A percentile compares a stretch with the other conserved stretches of the same genome.
phyloP scores from a whole-genome alignment of 148 eudicot genomes.

The Arctostaphylos glauca region DNA sequence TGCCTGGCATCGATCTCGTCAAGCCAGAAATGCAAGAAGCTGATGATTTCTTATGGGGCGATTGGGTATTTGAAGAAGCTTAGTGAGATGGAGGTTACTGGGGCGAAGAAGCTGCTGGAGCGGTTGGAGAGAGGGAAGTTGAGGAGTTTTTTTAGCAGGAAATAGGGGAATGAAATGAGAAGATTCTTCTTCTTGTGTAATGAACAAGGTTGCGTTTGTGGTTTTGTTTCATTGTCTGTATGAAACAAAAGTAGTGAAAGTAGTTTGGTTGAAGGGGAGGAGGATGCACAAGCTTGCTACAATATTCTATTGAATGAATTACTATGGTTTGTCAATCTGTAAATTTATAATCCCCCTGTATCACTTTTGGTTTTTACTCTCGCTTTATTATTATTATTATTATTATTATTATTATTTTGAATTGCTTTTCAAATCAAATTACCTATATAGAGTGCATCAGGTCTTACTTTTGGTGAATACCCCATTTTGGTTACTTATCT shows the following conservation, averaged over 20 bases:
- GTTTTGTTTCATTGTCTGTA: slow-evolving; percentile 51
- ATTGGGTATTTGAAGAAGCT: slow-evolving; percentile 93
- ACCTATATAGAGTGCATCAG: no score
- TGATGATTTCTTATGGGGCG: slow-evolving; percentile 92
- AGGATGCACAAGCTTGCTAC: slow-evolving; percentile 6
- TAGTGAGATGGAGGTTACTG: slow-evolving; percentile 72
- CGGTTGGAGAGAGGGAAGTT: slow-evolving; percentile 73
- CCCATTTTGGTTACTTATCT: no score
- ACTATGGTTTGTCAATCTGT: background rate
- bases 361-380: background rate
- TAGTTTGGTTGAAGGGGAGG: slow-evolving; percentile 7
- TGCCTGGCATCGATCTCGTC: slow-evolving; percentile 59
- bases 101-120: slow-evolving; percentile 83
- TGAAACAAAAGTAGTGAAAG: slow-evolving; percentile 35
- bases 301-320: background rate
- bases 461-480: no score
- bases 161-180: slow-evolving; percentile 28
- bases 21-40: slow-evolving; percentile 79
- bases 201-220: background rate
- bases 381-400: background rate
- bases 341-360: background rate
- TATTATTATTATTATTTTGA: no score
- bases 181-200: background rate
- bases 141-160: slow-evolving; percentile 61
- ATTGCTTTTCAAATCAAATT: no score